Conservation (phyloP, 208 protist genomes). For the Acanthamoeba culbertsoni region DNA sequence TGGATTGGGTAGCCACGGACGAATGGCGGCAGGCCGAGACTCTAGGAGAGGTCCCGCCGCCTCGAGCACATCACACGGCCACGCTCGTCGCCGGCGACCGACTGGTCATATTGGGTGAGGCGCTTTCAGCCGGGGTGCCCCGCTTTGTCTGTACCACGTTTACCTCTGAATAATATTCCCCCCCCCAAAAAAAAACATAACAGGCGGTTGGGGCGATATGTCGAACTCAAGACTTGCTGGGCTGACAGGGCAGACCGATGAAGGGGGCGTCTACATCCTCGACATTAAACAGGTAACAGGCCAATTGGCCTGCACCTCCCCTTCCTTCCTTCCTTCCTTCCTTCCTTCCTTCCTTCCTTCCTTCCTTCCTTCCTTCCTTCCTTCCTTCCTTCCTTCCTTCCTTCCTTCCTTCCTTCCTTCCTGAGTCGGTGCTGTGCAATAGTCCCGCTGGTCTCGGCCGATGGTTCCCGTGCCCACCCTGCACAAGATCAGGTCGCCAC, state of each 20-base stretch:
- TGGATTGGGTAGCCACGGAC: background rate
- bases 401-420: background rate
- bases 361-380: no score
- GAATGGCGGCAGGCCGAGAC: constrained; percentile 31
- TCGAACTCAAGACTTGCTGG: background rate
- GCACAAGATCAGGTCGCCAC: background rate
- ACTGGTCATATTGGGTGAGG: background rate
- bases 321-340: background rate
- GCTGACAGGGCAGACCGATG: background rate
- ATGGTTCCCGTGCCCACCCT: background rate
- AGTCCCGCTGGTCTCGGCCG: background rate
- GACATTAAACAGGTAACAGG: background rate
- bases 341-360: background rate
- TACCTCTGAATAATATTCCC: background rate
- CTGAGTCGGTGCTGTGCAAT: no score
- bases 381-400: background rate
- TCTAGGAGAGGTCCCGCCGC: background rate
- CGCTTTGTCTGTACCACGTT: background rate
- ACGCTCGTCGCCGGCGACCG: background rate
- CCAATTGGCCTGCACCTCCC: background rate
- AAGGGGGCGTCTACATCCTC: background rate
- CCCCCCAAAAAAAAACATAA: no score
- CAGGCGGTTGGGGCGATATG: background rate
- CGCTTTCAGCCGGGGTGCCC: background rate
- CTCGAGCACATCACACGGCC: background rate